These are phyloP conservation scores for Suillus bovinus DNA, from an alignment of 768 basidiomycete genomes.

Conservation along the genomic window DNA sequence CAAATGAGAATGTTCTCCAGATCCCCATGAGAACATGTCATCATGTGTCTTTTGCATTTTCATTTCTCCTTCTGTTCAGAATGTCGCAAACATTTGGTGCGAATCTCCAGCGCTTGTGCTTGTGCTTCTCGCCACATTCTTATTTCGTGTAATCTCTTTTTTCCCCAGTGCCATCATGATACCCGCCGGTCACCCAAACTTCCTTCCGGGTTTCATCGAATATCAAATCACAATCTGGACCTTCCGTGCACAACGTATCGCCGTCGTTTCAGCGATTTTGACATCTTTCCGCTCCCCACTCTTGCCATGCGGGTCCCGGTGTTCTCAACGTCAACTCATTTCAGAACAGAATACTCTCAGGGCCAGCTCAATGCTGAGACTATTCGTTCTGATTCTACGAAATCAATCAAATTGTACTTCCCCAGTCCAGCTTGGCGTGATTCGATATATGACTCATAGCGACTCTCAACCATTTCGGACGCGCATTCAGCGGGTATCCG, in stretches of 20 bases:
- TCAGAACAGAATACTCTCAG: background rate
- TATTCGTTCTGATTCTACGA: too few species aligned
- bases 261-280: background rate
- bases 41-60: background rate
- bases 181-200: background rate
- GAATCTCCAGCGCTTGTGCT: background rate
- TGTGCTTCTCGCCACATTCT: background rate
- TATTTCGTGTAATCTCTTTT: background rate
- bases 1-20: too few species aligned
- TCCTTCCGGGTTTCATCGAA: background rate
- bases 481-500: background rate
- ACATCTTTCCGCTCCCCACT: background rate
- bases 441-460: background rate
- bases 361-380: background rate
- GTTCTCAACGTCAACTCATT: background rate
- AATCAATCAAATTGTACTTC: too few species aligned
- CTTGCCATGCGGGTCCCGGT: background rate
- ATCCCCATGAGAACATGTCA: background rate
- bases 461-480: background rate
- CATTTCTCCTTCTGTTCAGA: background rate
- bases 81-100: background rate
- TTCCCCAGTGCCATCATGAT: background rate
- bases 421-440: background rate
- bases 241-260: background rate
- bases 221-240: background rate